Conservation (phyloP, 805 yeast genomes). For the Metschnikowia sp. region DNA sequence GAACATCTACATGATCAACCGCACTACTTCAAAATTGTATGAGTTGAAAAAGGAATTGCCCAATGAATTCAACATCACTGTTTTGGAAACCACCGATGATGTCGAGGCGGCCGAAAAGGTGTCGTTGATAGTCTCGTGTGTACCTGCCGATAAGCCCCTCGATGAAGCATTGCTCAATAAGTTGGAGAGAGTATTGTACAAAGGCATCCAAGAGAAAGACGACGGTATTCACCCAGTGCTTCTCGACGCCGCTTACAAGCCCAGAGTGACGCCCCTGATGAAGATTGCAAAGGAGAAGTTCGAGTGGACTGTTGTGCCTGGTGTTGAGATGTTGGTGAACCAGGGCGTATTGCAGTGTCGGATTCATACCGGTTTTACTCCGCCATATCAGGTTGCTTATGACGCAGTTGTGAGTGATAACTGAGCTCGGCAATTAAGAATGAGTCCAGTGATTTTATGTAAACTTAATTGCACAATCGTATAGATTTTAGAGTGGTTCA, state of each 20-base stretch:
- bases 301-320: slow-evolving; percentile 83
- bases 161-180: slow-evolving; percentile 48
- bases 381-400: slow-evolving; percentile 61
- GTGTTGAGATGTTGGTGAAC: slow-evolving; percentile 86
- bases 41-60: slow-evolving; percentile 64
- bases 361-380: slow-evolving; percentile 64
- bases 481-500: too few relatives aligned
- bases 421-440: not conserved
- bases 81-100: slow-evolving; percentile 50
- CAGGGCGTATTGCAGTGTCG: slow-evolving; percentile 90
- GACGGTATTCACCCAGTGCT: slow-evolving; percentile 51
- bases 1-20: slow-evolving; percentile 73
- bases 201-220: slow-evolving; percentile 29
- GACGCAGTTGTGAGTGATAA: slow-evolving; percentile 49
- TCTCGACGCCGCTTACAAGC: slow-evolving; percentile 94
- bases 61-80: slow-evolving; percentile 51
- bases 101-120: slow-evolving; percentile 45
- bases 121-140: slow-evolving; percentile 68
- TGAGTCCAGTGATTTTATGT: too few relatives aligned
- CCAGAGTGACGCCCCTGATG: slow-evolving; percentile 84
- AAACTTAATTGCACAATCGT: too few relatives aligned
- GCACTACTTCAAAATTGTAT: slow-evolving; percentile 65
- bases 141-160: slow-evolving; percentile 77
- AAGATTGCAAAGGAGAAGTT: slow-evolving; percentile 57
- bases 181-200: slow-evolving; percentile 46